A percentile compares a stretch with the other conserved stretches of the same genome.
Conservation (phyloP, 345 rosid species). For the Geranium rotundifolium region DNA sequence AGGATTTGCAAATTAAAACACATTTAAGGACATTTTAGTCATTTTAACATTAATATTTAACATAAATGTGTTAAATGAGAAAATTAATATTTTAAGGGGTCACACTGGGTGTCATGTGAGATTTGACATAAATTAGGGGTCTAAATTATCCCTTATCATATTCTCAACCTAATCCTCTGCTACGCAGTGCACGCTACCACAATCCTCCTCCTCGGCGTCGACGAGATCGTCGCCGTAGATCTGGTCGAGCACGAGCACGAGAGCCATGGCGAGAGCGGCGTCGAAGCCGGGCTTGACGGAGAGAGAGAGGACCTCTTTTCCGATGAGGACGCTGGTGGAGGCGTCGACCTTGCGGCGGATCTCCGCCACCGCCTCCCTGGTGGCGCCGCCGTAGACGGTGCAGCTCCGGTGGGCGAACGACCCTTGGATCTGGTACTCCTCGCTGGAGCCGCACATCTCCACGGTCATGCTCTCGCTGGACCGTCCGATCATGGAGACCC, state of each 20-base stretch:
- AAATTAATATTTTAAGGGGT: no score
- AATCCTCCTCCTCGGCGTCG: constrained; percentile 5
- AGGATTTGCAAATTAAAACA: no score
- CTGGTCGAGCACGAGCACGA: constrained; percentile 77
- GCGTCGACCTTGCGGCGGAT: constrained; percentile 84
- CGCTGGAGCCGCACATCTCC: constrained; percentile 33
- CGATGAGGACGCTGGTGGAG: constrained; percentile 69
- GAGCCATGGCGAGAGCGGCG: constrained; percentile 77
- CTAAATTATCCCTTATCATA: no score
- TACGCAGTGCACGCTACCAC: no score
- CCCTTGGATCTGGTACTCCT: constrained; percentile 80
- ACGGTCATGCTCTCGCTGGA: constrained; percentile 27
- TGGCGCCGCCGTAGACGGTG: constrained; percentile 22
- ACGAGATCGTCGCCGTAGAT: constrained; percentile 44
- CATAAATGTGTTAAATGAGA: no score
- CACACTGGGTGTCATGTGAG: no score
- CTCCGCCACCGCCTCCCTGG: constrained; percentile 58
- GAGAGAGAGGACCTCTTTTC: constrained; percentile 66
- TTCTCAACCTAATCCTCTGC: no score
- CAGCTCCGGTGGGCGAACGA: constrained; percentile 49
- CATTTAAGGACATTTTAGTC: no score
- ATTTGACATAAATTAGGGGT: no score
- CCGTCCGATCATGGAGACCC: constrained; percentile 54
- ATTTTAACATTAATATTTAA: no score
- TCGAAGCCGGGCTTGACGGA: constrained; percentile 63